Evolutionary conservation across 2,329 filamentous ascomycete species (phyloP).

Genomic region (Mycosphaerella sp.): DNA sequence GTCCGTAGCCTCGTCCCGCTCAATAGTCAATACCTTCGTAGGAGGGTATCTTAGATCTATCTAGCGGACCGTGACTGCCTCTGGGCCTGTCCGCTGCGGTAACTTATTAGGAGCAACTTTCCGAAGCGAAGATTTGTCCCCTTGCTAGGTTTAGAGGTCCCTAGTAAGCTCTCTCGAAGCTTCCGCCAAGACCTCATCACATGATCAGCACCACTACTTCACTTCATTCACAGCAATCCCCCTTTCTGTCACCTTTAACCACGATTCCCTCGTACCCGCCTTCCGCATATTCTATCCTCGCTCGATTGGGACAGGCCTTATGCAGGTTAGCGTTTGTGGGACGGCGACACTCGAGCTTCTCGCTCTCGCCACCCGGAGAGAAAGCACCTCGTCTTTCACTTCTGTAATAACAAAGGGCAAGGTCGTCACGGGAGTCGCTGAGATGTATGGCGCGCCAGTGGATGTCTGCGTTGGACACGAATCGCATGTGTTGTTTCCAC

Average conservation of each 20-base stretch:
- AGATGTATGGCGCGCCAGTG: neutral
- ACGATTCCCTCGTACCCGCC: neutral
- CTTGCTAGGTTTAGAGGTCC: neutral
- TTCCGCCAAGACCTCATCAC: neutral
- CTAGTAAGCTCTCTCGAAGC: neutral
- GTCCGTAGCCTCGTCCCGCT: too few relatives aligned
- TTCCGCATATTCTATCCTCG: neutral
- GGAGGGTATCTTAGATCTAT: too few relatives aligned
- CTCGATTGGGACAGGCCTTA: too few relatives aligned
- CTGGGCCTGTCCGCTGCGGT: too few relatives aligned
- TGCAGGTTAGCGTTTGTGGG: too few relatives aligned
- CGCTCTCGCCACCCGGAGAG: neutral
- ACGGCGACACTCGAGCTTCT: too few relatives aligned
- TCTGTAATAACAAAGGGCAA: neutral
- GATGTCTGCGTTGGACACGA: slow-evolving; percentile 2
- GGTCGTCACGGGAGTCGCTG: neutral
- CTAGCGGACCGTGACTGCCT: too few relatives aligned
- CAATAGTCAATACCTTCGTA: too few relatives aligned
- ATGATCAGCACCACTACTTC: neutral
- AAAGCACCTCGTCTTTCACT: too few relatives aligned
- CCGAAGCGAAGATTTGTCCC: too few relatives aligned
- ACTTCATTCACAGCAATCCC: neutral
- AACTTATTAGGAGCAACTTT: neutral
- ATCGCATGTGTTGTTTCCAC: neutral
- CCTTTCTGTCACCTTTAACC: neutral